These are phyloP conservation scores for Thielaviopsis populi DNA, from an alignment of 2,329 filamentous ascomycete species.

Conservation along the genomic window DNA sequence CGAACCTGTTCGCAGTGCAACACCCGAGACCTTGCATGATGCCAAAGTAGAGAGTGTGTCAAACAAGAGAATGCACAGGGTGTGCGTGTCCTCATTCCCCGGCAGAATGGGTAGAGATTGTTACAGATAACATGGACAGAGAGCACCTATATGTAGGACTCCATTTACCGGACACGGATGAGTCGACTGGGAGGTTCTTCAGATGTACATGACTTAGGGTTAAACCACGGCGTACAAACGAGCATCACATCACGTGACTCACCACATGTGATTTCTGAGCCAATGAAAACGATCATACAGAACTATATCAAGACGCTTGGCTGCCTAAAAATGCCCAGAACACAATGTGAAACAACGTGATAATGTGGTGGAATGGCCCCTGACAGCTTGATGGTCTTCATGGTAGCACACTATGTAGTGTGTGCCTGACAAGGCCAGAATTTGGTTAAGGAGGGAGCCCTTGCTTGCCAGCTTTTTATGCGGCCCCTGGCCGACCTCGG, in stretches of 20 bases:
- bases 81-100: neutral
- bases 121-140: neutral
- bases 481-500: too few relatives aligned
- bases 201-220: neutral
- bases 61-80: neutral
- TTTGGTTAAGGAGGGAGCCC: neutral
- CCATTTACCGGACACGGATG: neutral
- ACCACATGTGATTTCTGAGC: neutral
- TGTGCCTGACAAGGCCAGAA: neutral
- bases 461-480: neutral
- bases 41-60: neutral
- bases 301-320: neutral
- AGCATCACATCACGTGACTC: neutral
- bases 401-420: neutral
- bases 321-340: neutral
- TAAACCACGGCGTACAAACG: neutral
- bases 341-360: neutral
- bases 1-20: neutral
- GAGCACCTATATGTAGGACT: neutral
- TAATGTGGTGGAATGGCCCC: neutral
- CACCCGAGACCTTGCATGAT: neutral
- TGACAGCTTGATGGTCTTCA: neutral
- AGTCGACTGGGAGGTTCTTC: neutral
- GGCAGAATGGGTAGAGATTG: neutral
- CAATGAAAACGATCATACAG: neutral